These are phyloP conservation scores for Pelargonium myrrhifolium DNA, from an alignment of 441 rosid species.

Conservation along the genomic window DNA sequence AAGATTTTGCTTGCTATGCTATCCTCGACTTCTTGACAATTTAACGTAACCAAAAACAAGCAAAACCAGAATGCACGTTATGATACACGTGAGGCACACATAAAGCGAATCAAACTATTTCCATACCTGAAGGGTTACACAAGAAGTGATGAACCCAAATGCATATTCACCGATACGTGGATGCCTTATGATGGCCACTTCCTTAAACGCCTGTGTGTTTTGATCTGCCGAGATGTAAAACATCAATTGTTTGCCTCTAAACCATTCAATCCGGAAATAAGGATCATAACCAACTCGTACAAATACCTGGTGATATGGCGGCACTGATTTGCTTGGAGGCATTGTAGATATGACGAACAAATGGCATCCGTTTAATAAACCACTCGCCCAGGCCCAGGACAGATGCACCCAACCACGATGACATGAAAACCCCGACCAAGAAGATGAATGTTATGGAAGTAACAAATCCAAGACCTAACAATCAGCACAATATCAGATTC, in stretches of 20 bases:
- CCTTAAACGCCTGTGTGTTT: conserved; percentile 57
- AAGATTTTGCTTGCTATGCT: too few relatives aligned
- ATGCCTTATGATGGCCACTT: conserved; percentile 64
- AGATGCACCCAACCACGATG: conserved; percentile 70
- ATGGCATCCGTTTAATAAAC: conserved; percentile 72
- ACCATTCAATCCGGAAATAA: not conserved
- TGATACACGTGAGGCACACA: not conserved
- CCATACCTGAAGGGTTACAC: conserved; percentile 6
- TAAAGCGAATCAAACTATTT: not conserved
- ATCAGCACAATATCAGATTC: not conserved
- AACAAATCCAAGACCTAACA: conserved; percentile 53
- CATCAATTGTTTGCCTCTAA: not conserved
- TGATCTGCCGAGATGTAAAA: conserved; percentile 39
- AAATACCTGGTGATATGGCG: conserved; percentile 61
- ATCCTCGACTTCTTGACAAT: not conserved
- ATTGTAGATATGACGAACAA: conserved; percentile 52
- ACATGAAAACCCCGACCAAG: conserved; percentile 55
- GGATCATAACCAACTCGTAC: not conserved
- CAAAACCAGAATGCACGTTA: not conserved
- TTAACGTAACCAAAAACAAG: not conserved
- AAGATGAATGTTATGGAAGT: conserved; percentile 64
- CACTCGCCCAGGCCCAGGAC: conserved; percentile 60
- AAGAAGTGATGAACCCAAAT: conserved; percentile 61
- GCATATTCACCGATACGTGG: conserved; percentile 65
- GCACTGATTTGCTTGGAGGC: conserved; percentile 71